Evolutionary conservation across 768 basidiomycete genomes (phyloP), one percentile per base, ranked within the genome.

Genomic region (Kondoa subrosea): DNA sequence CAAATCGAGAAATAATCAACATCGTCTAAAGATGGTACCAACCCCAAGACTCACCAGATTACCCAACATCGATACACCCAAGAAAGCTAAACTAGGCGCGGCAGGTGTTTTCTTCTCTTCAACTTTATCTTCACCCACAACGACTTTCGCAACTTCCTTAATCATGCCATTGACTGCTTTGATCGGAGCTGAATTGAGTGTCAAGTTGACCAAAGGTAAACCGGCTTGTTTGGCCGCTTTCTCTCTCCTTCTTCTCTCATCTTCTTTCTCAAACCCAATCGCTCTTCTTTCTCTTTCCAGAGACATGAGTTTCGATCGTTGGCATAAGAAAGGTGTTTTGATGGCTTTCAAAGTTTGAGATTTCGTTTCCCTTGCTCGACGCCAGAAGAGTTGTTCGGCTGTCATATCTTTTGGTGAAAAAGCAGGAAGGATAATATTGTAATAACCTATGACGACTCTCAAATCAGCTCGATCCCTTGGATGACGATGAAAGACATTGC

Each of bases 11-110:
- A 1, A 0, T n/a, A n/a, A 34, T 56, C n/a, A 8, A 12, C 1
- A 30, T 21, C 29, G n/a, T 56, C 2, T 12, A 1, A 30, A 25
- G 21, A 27, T 1, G 8, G 40, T 0, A 21, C 15, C 2, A 4
- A 17, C 2, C 14, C n/a, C n/a, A n/a, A 0, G 61, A 64, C 72
- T 27, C 27, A 71, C 72, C 3, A 63, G 61, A 32, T 63, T 90
- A 1, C 89, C 88, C n/a, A 90, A 80, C 69, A 91, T 80, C 3
- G 88, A 91, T 58, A 89, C 77, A 0, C 88, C 89, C 68, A 89
- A 81, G 61, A 91, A 79, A 12, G 86, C 87, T 0, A 77, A 76
- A 0, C 83, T 84, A 27, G 87, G 84, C 0, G 79, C 77, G 34
- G 77, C 77, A 50, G 40, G 40, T 21, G 40, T 21, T 8, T 81